Base-by-base conservation (phyloP, 768 basidiomycete species). In the Termitomyces sp. region DNA sequence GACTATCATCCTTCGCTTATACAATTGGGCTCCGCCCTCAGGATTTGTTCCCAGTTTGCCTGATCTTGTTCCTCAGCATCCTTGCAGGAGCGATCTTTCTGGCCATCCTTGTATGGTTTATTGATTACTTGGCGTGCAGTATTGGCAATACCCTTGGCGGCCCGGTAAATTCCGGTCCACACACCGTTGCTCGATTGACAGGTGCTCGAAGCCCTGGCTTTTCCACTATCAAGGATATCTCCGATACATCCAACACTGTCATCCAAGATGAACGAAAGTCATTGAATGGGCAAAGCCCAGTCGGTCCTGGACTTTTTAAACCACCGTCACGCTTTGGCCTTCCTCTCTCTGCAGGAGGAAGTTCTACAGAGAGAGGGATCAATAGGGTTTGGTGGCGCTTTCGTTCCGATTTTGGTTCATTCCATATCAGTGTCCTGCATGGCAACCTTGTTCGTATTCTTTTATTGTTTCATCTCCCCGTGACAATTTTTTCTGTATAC, bases 361-460 rank as follows among this genome's bases (percentile, higher is more conserved):
- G 62, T 56, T 57, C 61, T n/a, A 57, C 54, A 29, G 74, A 76
- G 31, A 64, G 71, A 44, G 73, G 69, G 9, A 71, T 71, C 52
- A 68, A 65, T 48, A 70, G 76, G 49, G 62, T 71, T 45, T 86
- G 83, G 83, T 80, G 78, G 76, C 72, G 77, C 49, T 59, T 81
- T 23, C 79, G 84, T 43, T 76, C 80, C 32, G 79, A 85, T 60
- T 78, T 88, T 56, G 84, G 84, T 47, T 88, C 89, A 16, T 90
- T 94, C 71, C 91, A 94, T 66, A 80, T 85, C 16, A 88, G 82
- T 60, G 82, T 91, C 48, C 73, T 93, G 50, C 86, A 90, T 60
- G 96, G 96, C 42, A 98, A 97, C 69, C 84, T 98, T 56, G 86
- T 95, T 55, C 89, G 96, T 56, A 76, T 98, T 53, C 82, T 98